Conservation (phyloP, 495 filamentous ascomycete genomes). For the Penicillium simplicissimum region DNA sequence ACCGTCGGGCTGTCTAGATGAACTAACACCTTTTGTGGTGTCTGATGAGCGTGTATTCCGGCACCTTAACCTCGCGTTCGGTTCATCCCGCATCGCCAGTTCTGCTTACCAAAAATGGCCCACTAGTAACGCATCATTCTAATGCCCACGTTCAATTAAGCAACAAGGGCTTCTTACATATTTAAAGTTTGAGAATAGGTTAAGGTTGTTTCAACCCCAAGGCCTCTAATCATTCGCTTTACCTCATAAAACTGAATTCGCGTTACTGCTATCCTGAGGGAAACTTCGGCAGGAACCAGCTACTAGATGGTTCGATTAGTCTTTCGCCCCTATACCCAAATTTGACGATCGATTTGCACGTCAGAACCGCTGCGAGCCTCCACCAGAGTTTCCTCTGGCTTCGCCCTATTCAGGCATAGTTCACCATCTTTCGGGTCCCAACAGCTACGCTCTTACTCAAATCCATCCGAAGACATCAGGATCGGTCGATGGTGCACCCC, state of each 20-base stretch:
- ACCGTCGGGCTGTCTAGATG: constrained; percentile 5
- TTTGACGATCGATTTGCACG: constrained; percentile 6
- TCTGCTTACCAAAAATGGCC: constrained; percentile 6
- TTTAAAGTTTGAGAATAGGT: constrained; percentile 7
- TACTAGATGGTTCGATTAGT: constrained; percentile 6
- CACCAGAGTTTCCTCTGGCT: constrained; percentile 5
- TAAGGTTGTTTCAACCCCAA: constrained; percentile 6
- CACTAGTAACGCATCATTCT: constrained; percentile 6
- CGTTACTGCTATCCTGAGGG: constrained; percentile 5
- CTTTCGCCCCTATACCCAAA: constrained; percentile 6
- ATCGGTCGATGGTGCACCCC: too few species aligned
- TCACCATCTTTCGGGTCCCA: background rate
- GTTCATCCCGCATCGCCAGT: constrained; percentile 5
- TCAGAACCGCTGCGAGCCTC: constrained; percentile 5
- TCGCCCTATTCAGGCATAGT: constrained; percentile 5
- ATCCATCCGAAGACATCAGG: too few species aligned
- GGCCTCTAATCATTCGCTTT: constrained; percentile 6
- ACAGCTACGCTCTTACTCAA: too few species aligned
- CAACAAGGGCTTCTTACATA: constrained; percentile 6
- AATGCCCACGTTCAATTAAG: constrained; percentile 6
- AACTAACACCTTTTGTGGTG: constrained; percentile 6
- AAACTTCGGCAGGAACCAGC: constrained; percentile 5
- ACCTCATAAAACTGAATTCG: constrained; percentile 6
- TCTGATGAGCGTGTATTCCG: constrained; percentile 6
- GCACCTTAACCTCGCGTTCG: constrained; percentile 5